Evolutionary conservation across 768 basidiomycete species (phyloP), one percentile per base, ranked within the genome.

Genomic region (Tubosaeta brunneosetosa): DNA sequence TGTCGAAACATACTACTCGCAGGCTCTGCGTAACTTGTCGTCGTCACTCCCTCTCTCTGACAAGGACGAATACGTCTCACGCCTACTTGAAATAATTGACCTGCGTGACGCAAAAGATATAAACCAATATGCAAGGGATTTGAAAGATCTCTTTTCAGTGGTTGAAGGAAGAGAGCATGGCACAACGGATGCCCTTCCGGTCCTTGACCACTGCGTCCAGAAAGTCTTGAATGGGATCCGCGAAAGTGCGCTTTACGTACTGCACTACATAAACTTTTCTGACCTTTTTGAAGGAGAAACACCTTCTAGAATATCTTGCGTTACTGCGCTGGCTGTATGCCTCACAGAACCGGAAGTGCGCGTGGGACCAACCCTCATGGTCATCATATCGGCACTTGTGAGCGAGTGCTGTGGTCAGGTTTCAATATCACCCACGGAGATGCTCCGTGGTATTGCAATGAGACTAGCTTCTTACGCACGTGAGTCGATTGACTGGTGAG

Each of bases 351-450:
- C 61, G 0, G 68, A 71, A 16, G 55, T 60, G 25, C 60, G 60
- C 14, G 58, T 71, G n/a, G 78, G 81, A 13, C 78, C 85, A 11
- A 89, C 86, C 1, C 61, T 81, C 33, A 76, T 85, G 63, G 78
- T 88, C 17, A 76, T 91, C n/a, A 61, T 77, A n/a, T 74, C 82
- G 9, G 90, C 90, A 3, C 66, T 88, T 37, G 74, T 81, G n/a
- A 78, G 77, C 52, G 86, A 89, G 64, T 79, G 82, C 57, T 77
- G 77, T 47, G 74, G 76, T 19, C 71, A 70, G 44, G 62, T 81
- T 42, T 70, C 83, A n/a, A 66, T 81, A 33, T 62, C 81, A 8
- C 81, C 85, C 1, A 44, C 59, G 42, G 73, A 75, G 31, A 63
- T 84, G 44, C 68, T 88, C 37, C 65, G 69, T 37, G 74, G 80